Evolutionary conservation across 1,139 yeast genomes (phyloP), one percentile per base, ranked within the genome.

Genomic region (Taphrina confusa): DNA sequence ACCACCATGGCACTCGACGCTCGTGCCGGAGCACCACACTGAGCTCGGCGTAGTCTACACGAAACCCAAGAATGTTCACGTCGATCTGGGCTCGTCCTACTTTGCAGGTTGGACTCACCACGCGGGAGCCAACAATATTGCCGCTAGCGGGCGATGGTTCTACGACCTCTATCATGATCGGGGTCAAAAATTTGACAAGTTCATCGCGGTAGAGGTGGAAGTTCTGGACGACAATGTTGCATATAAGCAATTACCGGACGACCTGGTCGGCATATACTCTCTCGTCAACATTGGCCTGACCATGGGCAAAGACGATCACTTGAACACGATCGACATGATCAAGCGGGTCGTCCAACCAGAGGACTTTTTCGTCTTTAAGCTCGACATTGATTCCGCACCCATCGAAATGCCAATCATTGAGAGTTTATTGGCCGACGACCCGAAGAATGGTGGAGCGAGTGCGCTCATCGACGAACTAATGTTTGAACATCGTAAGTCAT

Each of bases 301-400:
- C 23, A 44, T 54, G 58, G 36, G 44, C 14, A 33, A 42, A 11
- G 28, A 20, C 18, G 58, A 54, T 25, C 20, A 44, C 16, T 36
- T 42, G 30, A 44, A 54, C 20, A 54, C 58, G 33, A n/a, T 54
- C 4, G 51, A 44, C 20, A n/a, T 54, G 44, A 54, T 54, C 22
- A 45, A 28, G n/a, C 50, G 58, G 8, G 33, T 31, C 11, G 58
- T 54, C 23, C 14, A 27, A n/a, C 49, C 40, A 6, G 31, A 44
- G 23, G 58, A 54, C 18, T 54, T 54, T 20, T 54, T 54, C 51
- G 58, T 54, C 20, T 44, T 54, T 28, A 54, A 54, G 25, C 33
- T 54, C 33, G 58, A 54, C 40, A 54, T 54, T 27, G 58, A 54
- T 28, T 33, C 44, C 12, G 58, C 58, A 12, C 58, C 58, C n/a